Conservation (phyloP, 1,139 yeast genomes). For the Suhomyces taliae region DNA sequence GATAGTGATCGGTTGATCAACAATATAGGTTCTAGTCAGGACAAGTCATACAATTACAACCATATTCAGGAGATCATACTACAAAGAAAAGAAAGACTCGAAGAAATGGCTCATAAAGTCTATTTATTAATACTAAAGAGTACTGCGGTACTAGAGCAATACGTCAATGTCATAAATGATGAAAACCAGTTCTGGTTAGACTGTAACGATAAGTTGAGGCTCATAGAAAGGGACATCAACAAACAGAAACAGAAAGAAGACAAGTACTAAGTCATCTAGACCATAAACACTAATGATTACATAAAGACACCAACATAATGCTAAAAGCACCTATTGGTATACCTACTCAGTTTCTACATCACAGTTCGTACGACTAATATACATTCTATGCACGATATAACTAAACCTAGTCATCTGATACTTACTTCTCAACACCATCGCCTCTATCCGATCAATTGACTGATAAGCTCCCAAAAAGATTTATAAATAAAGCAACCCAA, state of each 20-base stretch:
- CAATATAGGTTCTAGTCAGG: constrained; percentile 19
- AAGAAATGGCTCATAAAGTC: constrained; percentile 18
- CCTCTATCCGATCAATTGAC: too few relatives aligned
- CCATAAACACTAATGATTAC: too few relatives aligned
- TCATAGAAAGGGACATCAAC: constrained; percentile 12
- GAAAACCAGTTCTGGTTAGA: constrained; percentile 32
- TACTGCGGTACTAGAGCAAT: constrained; percentile 31
- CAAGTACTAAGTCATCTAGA: too few relatives aligned
- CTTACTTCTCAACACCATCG: too few relatives aligned
- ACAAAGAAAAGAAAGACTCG: constrained; percentile 14
- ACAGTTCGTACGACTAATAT: constrained; percentile 3
- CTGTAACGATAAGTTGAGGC: constrained; percentile 16
- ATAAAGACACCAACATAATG: background rate
- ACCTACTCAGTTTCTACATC: too few relatives aligned
- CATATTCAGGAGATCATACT: constrained; percentile 10
- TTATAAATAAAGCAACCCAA: too few relatives aligned
- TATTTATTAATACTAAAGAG: constrained; percentile 29
- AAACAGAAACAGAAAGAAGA: constrained; percentile 7
- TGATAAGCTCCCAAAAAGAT: too few relatives aligned
- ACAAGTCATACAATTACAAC: constrained; percentile 20
- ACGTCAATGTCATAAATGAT: constrained; percentile 19
- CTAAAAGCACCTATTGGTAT: background rate
- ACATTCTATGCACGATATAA: constrained; percentile 4
- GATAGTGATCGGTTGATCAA: constrained; percentile 24
- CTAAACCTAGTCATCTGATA: too few relatives aligned